phyloP scores from a whole-genome alignment of 2,329 filamentous ascomycete species.

The Fusarium sp. region DNA sequence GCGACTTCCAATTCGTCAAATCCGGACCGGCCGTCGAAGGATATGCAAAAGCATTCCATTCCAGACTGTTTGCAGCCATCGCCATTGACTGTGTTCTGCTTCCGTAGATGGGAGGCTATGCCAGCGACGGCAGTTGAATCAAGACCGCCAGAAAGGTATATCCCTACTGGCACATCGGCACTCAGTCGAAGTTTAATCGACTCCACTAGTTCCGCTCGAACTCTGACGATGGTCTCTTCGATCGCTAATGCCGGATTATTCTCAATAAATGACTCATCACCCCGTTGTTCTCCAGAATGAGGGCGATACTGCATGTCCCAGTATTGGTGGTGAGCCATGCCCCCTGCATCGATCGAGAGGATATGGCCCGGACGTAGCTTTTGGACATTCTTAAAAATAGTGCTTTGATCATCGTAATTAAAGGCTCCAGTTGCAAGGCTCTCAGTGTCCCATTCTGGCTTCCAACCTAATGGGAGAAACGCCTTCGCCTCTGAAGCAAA shows the following conservation, averaged over 20 bases:
- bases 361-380: background rate
- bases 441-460: background rate
- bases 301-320: background rate
- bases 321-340: background rate
- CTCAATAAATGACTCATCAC: background rate
- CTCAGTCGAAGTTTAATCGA: background rate
- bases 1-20: background rate
- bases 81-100: background rate
- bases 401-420: background rate
- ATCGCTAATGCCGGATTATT: background rate
- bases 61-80: background rate
- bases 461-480: background rate
- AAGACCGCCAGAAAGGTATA: background rate
- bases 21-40: background rate
- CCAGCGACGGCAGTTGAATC: background rate
- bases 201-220: background rate
- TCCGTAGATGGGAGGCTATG: background rate
- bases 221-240: background rate
- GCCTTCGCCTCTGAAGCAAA: conserved; percentile 1
- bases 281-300: background rate
- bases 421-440: background rate
- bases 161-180: background rate
- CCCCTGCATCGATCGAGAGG: background rate
- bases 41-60: background rate
- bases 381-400: background rate